A percentile compares a stretch with the other conserved stretches of the same genome.
These are phyloP conservation scores for Grifola frondosa DNA, from an alignment of 1,284 basidiomycete genomes.

Conservation along the genomic window DNA sequence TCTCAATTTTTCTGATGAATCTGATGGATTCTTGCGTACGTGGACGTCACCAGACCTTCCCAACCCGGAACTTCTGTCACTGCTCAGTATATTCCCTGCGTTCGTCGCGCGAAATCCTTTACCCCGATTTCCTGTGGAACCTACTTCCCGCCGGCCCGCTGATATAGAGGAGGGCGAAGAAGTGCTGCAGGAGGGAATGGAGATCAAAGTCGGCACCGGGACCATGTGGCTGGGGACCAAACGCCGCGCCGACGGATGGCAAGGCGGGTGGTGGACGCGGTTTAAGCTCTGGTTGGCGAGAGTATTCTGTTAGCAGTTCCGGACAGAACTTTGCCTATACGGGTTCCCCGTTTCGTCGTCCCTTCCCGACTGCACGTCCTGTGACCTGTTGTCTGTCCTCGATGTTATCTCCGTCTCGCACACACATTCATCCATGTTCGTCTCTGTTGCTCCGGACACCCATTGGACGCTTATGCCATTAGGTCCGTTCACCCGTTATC, in stretches of 20 bases:
- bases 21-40: constrained; percentile 56
- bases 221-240: constrained; percentile 65
- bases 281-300: constrained; percentile 71
- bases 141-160: constrained; percentile 33
- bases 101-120: constrained; percentile 63
- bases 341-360: no score
- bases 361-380: no score
- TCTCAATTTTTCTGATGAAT: constrained; percentile 40
- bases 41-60: constrained; percentile 72
- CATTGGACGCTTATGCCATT: constrained; percentile 1
- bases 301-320: constrained; percentile 50
- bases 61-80: constrained; percentile 61
- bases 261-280: constrained; percentile 72
- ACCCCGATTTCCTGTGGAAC: constrained; percentile 56
- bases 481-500: background rate
- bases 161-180: constrained; percentile 69
- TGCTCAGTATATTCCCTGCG: constrained; percentile 66
- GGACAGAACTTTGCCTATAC: no score
- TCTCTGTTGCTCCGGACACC: background rate
- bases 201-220: constrained; percentile 69
- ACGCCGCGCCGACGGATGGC: constrained; percentile 57
- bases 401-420: no score
- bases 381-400: background rate
- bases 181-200: constrained; percentile 47
- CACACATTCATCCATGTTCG: no score